phyloP scores from a whole-genome alignment of 305 asterid genomes.

The Rubia tinctorum region DNA sequence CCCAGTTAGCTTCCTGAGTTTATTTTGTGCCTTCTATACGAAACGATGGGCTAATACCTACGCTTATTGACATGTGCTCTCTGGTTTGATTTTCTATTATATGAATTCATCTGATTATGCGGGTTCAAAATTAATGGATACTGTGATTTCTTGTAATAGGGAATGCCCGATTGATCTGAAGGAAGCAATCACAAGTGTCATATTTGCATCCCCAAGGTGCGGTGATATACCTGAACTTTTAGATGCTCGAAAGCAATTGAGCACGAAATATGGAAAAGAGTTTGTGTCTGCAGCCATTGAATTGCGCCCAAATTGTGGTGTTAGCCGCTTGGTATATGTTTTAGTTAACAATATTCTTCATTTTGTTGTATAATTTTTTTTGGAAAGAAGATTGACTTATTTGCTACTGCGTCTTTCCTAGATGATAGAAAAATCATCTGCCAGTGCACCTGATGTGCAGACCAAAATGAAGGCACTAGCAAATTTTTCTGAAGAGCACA shows the following conservation, averaged over 20 bases:
- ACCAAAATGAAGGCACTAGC: constrained; percentile 55
- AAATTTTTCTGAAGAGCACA: constrained; percentile 75
- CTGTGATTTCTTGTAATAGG: constrained; percentile 32
- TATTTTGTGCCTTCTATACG: background rate
- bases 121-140: background rate
- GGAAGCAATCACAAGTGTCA: constrained; percentile 79
- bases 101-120: background rate
- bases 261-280: constrained; percentile 85
- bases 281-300: constrained; percentile 70
- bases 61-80: background rate
- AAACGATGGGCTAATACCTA: background rate
- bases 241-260: constrained; percentile 68
- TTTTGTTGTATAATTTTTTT: constrained; percentile 2
- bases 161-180: constrained; percentile 85
- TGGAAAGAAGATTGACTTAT: background rate
- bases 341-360: background rate
- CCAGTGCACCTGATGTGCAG: constrained; percentile 69
- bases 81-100: background rate
- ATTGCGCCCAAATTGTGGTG: constrained; percentile 89
- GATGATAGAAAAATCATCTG: constrained; percentile 86
- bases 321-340: constrained; percentile 78
- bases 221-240: constrained; percentile 86
- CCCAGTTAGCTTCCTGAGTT: background rate
- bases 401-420: constrained; percentile 26
- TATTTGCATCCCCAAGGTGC: constrained; percentile 87